Evolutionary conservation across 805 yeast species (phyloP).

Genomic region (Saccharomycopsis lassenensis): DNA sequence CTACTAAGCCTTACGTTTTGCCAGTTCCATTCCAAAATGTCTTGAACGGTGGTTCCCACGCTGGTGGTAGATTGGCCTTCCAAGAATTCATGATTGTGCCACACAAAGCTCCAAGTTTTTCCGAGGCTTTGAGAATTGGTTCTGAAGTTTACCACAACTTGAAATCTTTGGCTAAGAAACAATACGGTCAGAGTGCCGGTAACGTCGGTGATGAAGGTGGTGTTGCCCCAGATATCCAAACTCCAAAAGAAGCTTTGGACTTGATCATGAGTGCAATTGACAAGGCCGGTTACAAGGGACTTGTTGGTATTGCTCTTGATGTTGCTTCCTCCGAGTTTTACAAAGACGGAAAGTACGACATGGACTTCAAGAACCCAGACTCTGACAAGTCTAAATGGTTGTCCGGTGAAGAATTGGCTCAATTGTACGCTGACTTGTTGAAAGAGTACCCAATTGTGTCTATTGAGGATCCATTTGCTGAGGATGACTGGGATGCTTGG

Average conservation of each 20-base stretch:
- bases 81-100: conserved; percentile 99
- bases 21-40: conserved; percentile 99
- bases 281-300: conserved; percentile 91
- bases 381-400: conserved; percentile 88
- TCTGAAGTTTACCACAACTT: conserved; percentile 96
- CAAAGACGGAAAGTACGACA: conserved; percentile 94
- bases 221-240: conserved; percentile 95
- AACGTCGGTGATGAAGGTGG: conserved; percentile 99
- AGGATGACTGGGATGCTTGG: conserved; percentile 99
- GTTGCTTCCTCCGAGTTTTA: conserved; percentile 96
- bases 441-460: conserved; percentile 95
- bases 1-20: conserved; percentile 69
- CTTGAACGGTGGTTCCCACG: conserved; percentile 99
- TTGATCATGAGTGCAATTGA: conserved; percentile 83
- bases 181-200: conserved; percentile 97
- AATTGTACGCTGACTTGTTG: conserved; percentile 67
- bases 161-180: conserved; percentile 86
- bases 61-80: conserved; percentile 98
- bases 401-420: conserved; percentile 78
- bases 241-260: conserved; percentile 96
- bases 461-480: conserved; percentile 98
- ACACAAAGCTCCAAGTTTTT: conserved; percentile 76
- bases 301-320: conserved; percentile 86
- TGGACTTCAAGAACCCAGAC: conserved; percentile 97
- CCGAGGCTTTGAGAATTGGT: conserved; percentile 95